Evolutionary conservation across 2,329 filamentous ascomycete genomes (phyloP).

Genomic region (Aspergillus melleus): DNA sequence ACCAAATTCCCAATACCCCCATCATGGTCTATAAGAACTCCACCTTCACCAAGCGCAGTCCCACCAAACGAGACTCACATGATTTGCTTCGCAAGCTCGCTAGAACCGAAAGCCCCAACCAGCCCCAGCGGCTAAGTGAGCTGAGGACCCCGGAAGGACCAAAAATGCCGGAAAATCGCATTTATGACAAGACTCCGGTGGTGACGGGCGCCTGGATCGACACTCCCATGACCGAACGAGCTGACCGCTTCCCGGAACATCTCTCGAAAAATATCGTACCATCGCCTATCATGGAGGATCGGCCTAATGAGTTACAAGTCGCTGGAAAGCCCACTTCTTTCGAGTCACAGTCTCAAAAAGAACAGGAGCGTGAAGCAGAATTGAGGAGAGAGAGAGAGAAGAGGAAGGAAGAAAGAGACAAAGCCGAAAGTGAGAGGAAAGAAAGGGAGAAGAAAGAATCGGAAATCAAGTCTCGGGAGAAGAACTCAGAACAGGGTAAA

Average conservation of each 20-base stretch:
- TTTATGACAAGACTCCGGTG: conserved; percentile 46
- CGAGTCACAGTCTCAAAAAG: background rate
- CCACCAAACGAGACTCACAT: conserved; percentile 37
- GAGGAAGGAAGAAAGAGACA: conserved; percentile 1
- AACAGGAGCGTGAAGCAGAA: conserved; percentile 1
- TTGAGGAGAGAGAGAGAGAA: background rate
- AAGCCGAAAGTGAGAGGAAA: background rate
- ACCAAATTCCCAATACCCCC: conserved; percentile 40
- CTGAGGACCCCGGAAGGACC: conserved; percentile 34
- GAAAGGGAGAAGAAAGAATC: background rate
- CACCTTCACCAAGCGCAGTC: conserved; percentile 29
- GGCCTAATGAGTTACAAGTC: conserved; percentile 8
- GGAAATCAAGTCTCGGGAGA: background rate
- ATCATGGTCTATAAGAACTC: conserved; percentile 38
- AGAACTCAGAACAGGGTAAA: background rate
- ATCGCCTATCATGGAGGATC: conserved; percentile 14
- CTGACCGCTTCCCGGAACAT: conserved; percentile 24
- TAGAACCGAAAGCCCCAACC: conserved; percentile 36
- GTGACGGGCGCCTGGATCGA: conserved; percentile 50
- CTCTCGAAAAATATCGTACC: conserved; percentile 26
- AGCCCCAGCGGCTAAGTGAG: conserved; percentile 28
- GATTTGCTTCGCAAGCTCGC: conserved; percentile 46
- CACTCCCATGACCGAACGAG: conserved; percentile 45
- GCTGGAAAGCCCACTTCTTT: conserved; percentile 2
- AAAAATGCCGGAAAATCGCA: conserved; percentile 30